Evolutionary conservation across 805 yeast species (phyloP), one percentile per base, ranked within the genome.

Genomic region (Wickerhamiella parazyma): DNA sequence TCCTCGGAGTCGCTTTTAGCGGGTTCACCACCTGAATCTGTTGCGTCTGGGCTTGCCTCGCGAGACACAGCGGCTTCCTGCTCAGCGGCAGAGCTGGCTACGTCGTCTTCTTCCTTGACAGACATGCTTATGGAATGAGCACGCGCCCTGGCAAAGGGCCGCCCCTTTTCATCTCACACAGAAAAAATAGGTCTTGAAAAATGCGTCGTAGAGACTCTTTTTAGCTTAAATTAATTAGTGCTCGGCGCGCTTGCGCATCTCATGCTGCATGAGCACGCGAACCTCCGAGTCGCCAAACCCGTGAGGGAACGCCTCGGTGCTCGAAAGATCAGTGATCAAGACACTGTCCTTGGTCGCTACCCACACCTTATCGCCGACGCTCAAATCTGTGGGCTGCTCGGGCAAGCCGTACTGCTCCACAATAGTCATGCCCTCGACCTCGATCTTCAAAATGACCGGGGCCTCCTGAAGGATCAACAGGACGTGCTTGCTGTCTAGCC

Each of bases 381-480:
- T 45, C 16, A 49, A 24, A 16, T 46, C 44, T 6, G 28, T 31
- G 31, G 46, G 48, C 17, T 38, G 31, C 3, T 33, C 51, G 17
- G 31, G 42, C n/a, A 40, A 7, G 3, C 37, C 49, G 29, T 25
- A 20, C 20, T 26, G 33, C n/a, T 44, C 42, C 9, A 21, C 36
- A 17, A 44, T 7, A 14, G 31, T 38, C n/a, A 49, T 42, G 12
- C 25, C 17, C 3, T 47, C 37, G 12, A 51, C 22, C 7, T 28
- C 21, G 7, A 46, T 43, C 12, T 39, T 37, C 12, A 51, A 33
- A 2, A 54, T 34, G 21, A 33, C 26, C 5, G 44, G 20, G 18
- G 42, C 21, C 38, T 46, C 49, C 40, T 52, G 53, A 9, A 42
- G 36, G 9, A 47, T 48, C 16, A 47, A 26, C 35, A 45, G 38